These are phyloP conservation scores for Tulasnella calospora DNA, from an alignment of 768 basidiomycete species.

Conservation along the genomic window DNA sequence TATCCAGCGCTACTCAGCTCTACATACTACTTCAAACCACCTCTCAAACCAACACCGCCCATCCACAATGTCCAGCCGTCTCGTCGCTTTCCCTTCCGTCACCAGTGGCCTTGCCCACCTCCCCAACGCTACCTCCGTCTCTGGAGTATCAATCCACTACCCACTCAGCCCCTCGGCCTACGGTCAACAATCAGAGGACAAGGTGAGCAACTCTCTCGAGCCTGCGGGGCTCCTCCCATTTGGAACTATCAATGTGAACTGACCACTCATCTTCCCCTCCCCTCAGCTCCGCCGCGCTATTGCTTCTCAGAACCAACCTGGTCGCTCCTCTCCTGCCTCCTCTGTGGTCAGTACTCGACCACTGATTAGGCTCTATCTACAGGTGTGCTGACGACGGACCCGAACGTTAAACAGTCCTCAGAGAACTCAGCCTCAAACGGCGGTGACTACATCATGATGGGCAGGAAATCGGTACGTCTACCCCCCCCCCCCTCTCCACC, in stretches of 20 bases:
- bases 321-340: constrained; percentile 21
- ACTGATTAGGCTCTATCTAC: not conserved
- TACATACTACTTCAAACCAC: not conserved
- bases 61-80: constrained; percentile 18
- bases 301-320: constrained; percentile 19
- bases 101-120: constrained; percentile 21
- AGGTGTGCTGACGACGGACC: not conserved
- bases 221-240: not conserved
- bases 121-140: constrained; percentile 21
- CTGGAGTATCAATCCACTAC: constrained; percentile 20
- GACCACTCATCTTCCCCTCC: not conserved
- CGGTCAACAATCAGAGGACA: constrained; percentile 19
- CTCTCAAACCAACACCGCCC: not conserved
- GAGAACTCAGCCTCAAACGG: constrained; percentile 16
- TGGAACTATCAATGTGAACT: not conserved
- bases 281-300: constrained; percentile 25
- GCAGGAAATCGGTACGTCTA: constrained; percentile 15
- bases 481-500: not conserved
- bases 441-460: constrained; percentile 27
- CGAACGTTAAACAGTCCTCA: constrained; percentile 4
- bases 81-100: constrained; percentile 25
- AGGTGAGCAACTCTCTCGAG: not conserved
- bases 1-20: not conserved
- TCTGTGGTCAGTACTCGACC: constrained; percentile 20
- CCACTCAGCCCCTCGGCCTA: constrained; percentile 18